These are phyloP conservation scores for Eimeria sp. DNA, from an alignment of 169 alveolate genomes.

Conservation along the genomic window DNA sequence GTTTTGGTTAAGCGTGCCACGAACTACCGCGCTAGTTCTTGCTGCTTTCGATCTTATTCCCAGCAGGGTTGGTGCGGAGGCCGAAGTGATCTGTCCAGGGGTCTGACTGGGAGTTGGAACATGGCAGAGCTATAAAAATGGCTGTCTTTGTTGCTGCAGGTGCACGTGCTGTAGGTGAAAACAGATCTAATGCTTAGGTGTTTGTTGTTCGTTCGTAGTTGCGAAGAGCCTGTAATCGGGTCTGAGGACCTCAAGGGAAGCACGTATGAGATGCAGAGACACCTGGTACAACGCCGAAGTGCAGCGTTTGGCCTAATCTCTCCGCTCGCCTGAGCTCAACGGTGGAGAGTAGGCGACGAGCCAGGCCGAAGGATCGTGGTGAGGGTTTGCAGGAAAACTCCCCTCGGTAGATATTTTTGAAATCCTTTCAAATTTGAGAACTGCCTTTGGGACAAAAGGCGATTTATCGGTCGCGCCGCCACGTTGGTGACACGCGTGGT, in stretches of 20 bases:
- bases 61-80: not conserved
- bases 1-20: not conserved
- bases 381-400: not conserved
- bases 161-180: not conserved
- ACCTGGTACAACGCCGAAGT: not conserved
- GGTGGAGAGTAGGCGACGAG: not conserved
- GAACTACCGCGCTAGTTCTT: not conserved
- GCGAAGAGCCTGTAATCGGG: not conserved
- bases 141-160: not conserved
- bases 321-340: not conserved
- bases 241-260: not conserved
- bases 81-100: not conserved
- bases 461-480: not conserved
- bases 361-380: not conserved
- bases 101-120: not conserved
- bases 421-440: not conserved
- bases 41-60: not conserved
- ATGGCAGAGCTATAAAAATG: not conserved
- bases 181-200: not conserved
- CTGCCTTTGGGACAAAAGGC: not conserved
- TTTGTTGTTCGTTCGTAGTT: not conserved
- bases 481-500: slow-evolving; percentile 27
- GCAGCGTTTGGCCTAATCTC: not conserved
- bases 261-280: not conserved
- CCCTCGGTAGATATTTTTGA: not conserved